Conservation (phyloP, 768 basidiomycete species). For the Boletus sp. region DNA sequence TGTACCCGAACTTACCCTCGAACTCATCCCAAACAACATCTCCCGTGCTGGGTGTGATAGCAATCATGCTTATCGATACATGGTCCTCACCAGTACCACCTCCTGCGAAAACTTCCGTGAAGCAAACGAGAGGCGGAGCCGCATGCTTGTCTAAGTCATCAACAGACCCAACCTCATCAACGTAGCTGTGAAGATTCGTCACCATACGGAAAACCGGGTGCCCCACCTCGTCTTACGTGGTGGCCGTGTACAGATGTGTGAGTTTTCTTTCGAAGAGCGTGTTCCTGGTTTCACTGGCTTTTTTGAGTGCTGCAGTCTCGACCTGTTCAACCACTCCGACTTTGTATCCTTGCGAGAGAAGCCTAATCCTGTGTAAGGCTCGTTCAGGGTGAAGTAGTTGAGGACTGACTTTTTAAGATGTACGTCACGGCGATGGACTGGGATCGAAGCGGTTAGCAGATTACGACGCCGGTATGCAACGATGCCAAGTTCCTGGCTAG, state of each 20-base stretch:
- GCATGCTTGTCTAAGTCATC: slow-evolving; percentile 56
- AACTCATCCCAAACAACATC: slow-evolving; percentile 95
- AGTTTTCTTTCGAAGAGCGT: slow-evolving; percentile 71
- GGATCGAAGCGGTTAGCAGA: slow-evolving; percentile 72
- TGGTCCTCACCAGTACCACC: slow-evolving; percentile 22
- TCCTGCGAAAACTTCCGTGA: slow-evolving; percentile 49
- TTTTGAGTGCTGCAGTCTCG: slow-evolving; percentile 89
- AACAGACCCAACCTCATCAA: slow-evolving; percentile 72
- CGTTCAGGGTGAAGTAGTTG: background rate
- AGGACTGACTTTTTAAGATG: slow-evolving; percentile 67
- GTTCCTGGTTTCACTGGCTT: slow-evolving; percentile 70
- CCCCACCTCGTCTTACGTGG: slow-evolving; percentile 57
- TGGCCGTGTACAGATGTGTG: slow-evolving; percentile 78
- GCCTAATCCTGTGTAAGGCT: slow-evolving; percentile 34
- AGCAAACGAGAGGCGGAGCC: slow-evolving; percentile 67
- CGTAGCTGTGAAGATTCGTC: slow-evolving; percentile 52
- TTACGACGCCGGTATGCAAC: slow-evolving; percentile 69
- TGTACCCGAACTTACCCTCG: slow-evolving; percentile 46
- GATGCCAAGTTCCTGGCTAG: slow-evolving; percentile 75
- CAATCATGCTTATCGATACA: slow-evolving; percentile 66
- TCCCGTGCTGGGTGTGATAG: slow-evolving; percentile 82
- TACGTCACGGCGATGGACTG: slow-evolving; percentile 60
- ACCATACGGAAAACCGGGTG: background rate
- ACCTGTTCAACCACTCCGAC: slow-evolving; percentile 81
- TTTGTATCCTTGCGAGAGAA: slow-evolving; percentile 75